Conservation (phyloP, 139 green algal genomes). For the Chlamydomonas schloesseri region DNA sequence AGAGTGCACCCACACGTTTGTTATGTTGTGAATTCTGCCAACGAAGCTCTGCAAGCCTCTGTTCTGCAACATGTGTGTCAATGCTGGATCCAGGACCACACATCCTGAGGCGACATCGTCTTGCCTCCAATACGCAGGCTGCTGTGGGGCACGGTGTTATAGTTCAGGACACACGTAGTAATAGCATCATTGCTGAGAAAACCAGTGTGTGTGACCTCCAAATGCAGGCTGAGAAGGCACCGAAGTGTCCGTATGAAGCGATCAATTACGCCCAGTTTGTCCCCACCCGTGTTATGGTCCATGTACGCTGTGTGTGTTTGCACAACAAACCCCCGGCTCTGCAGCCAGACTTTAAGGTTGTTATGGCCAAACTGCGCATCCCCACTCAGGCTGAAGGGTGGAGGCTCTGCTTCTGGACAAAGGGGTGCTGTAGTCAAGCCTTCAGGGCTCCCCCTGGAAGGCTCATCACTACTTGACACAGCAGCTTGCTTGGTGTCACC, state of each 20-base stretch:
- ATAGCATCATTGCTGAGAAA: neutral
- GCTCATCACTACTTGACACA: too few relatives aligned
- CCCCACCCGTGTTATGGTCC: neutral
- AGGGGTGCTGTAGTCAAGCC: too few relatives aligned
- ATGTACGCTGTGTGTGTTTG: neutral
- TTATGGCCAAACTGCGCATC: neutral
- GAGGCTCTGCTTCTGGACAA: too few relatives aligned
- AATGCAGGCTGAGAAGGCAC: neutral
- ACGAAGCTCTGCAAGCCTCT: too few relatives aligned
- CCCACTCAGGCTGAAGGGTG: neutral
- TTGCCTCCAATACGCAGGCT: too few relatives aligned
- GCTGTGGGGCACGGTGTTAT: neutral
- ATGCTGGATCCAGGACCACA: too few relatives aligned
- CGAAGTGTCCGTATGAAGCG: neutral
- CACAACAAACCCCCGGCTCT: neutral
- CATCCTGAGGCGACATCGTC: too few relatives aligned
- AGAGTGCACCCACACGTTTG: too few relatives aligned
- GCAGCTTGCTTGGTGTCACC: too few relatives aligned
- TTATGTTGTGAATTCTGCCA: too few relatives aligned
- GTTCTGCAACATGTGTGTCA: too few relatives aligned
- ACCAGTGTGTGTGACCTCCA: neutral
- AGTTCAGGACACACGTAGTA: neutral
- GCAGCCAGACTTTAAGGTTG: neutral
- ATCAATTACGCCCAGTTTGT: neutral
- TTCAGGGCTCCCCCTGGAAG: too few relatives aligned